phyloP scores from a whole-genome alignment of 2,329 filamentous ascomycete genomes.

The Cladosporium cucumerinum region DNA sequence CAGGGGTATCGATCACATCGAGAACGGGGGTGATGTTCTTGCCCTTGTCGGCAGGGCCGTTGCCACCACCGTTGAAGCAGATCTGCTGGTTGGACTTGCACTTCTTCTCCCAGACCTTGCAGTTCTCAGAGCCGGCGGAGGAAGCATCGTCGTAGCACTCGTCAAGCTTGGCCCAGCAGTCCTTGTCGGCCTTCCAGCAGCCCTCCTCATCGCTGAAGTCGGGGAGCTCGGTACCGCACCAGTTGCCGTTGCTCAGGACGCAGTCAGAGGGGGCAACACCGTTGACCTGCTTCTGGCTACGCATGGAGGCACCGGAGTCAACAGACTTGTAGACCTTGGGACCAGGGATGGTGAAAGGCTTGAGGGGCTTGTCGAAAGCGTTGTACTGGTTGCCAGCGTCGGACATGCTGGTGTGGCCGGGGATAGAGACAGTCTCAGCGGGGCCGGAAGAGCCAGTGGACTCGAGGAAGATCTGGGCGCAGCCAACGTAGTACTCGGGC shows the following conservation, averaged over 20 bases:
- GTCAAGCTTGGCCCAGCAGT: slow-evolving; percentile 55
- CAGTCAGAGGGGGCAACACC: slow-evolving; percentile 56
- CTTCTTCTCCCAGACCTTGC: slow-evolving; percentile 60
- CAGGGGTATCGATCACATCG: slow-evolving; percentile 11
- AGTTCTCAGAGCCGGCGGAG: slow-evolving; percentile 55
- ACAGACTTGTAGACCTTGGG: slow-evolving; percentile 49
- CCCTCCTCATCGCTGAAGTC: slow-evolving; percentile 49
- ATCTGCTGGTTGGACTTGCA: slow-evolving; percentile 49
- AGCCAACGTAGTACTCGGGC: slow-evolving; percentile 74
- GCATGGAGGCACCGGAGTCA: slow-evolving; percentile 22
- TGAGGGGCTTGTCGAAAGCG: slow-evolving; percentile 55
- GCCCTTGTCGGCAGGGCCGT: slow-evolving; percentile 49
- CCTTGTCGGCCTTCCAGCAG: slow-evolving; percentile 23
- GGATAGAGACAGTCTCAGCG: slow-evolving; percentile 62
- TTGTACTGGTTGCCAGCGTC: slow-evolving; percentile 61
- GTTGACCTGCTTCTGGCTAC: slow-evolving; percentile 35
- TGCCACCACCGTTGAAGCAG: slow-evolving; percentile 38
- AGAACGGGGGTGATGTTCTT: slow-evolving; percentile 35
- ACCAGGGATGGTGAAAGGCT: slow-evolving; percentile 59
- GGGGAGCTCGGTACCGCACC: slow-evolving; percentile 63
- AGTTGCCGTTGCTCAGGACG: slow-evolving; percentile 67
- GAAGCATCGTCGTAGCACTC: slow-evolving; percentile 59
- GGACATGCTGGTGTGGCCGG: slow-evolving; percentile 58
- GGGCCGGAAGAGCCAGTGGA: slow-evolving; percentile 47
- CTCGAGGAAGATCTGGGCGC: slow-evolving; percentile 66